These are phyloP conservation scores for Wolfiporia cocos DNA, from an alignment of 1,284 basidiomycete species.

Conservation along the genomic window DNA sequence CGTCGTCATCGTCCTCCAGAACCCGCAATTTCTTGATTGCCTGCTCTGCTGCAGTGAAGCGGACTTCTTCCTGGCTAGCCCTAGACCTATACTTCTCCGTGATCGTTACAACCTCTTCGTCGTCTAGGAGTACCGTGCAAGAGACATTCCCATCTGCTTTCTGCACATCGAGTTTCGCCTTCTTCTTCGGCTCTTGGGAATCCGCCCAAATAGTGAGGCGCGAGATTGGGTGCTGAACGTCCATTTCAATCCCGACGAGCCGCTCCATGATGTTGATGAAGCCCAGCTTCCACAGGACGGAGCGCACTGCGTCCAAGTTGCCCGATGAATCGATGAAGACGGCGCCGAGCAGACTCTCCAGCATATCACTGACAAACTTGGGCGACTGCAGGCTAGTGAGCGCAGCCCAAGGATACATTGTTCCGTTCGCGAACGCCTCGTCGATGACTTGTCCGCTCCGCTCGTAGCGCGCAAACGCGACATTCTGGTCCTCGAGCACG, in stretches of 20 bases:
- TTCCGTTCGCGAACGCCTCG: slow-evolving; percentile 32
- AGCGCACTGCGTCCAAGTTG: slow-evolving; percentile 45
- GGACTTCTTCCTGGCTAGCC: slow-evolving; percentile 53
- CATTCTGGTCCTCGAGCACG: slow-evolving; percentile 56
- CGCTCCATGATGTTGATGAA: slow-evolving; percentile 52
- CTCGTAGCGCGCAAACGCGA: slow-evolving; percentile 45
- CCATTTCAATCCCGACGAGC: slow-evolving; percentile 54
- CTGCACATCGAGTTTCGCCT: slow-evolving; percentile 35
- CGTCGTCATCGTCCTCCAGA: slow-evolving; percentile 14
- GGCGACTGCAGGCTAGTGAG: slow-evolving; percentile 71
- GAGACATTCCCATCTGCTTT: slow-evolving; percentile 41
- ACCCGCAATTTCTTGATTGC: slow-evolving; percentile 43
- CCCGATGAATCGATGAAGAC: slow-evolving; percentile 74
- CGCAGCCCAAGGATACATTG: slow-evolving; percentile 61
- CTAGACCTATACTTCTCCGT: slow-evolving; percentile 43
- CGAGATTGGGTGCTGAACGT: slow-evolving; percentile 66
- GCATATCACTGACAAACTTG: slow-evolving; percentile 72
- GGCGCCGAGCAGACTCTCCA: slow-evolving; percentile 80
- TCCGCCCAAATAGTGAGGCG: slow-evolving; percentile 54
- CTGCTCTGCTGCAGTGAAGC: slow-evolving; percentile 55
- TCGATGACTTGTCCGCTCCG: slow-evolving; percentile 41
- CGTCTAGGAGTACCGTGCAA: slow-evolving; percentile 48
- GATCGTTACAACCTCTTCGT: slow-evolving; percentile 38
- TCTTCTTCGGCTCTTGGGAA: slow-evolving; percentile 32
- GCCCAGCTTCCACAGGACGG: slow-evolving; percentile 51